These are phyloP conservation scores for Yamagishiella unicocca DNA, from an alignment of 139 green algal species.

Conservation along the genomic window DNA sequence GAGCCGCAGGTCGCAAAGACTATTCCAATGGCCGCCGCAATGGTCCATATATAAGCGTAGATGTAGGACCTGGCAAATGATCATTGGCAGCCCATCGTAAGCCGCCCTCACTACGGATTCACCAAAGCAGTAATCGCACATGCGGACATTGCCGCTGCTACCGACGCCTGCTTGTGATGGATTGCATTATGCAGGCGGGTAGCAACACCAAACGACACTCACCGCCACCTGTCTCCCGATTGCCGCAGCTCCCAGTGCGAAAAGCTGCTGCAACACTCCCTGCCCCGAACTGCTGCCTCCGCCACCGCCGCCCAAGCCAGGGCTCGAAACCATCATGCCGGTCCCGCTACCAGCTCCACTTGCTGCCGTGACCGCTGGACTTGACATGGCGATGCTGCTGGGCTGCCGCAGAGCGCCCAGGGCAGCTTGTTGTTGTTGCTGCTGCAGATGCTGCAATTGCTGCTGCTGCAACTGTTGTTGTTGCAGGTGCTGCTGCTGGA, in stretches of 20 bases:
- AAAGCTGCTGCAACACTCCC: slow-evolving; percentile 23
- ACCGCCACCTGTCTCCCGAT: slow-evolving; percentile 7
- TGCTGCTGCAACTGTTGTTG: not conserved
- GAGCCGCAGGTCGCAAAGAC: too few species aligned
- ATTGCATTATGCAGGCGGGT: too few species aligned
- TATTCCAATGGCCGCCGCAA: too few species aligned
- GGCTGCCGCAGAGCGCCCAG: not conserved
- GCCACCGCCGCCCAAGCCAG: not conserved
- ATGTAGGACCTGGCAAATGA: too few species aligned
- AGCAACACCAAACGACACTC: not conserved
- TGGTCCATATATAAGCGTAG: too few species aligned
- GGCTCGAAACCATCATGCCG: not conserved
- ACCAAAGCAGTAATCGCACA: too few species aligned
- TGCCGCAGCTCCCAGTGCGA: not conserved
- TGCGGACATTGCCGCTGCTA: too few species aligned
- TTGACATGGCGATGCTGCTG: not conserved
- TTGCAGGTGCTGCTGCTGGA: not conserved
- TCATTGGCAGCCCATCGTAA: too few species aligned
- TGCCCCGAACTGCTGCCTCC: not conserved
- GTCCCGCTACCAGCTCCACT: not conserved
- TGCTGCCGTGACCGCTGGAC: not conserved
- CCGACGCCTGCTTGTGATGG: too few species aligned
- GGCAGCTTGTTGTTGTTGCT: not conserved
- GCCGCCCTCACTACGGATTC: too few species aligned
- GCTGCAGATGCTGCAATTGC: not conserved